phyloP scores from a whole-genome alignment of 306 rosid genomes.

The Rosa rugosa region DNA sequence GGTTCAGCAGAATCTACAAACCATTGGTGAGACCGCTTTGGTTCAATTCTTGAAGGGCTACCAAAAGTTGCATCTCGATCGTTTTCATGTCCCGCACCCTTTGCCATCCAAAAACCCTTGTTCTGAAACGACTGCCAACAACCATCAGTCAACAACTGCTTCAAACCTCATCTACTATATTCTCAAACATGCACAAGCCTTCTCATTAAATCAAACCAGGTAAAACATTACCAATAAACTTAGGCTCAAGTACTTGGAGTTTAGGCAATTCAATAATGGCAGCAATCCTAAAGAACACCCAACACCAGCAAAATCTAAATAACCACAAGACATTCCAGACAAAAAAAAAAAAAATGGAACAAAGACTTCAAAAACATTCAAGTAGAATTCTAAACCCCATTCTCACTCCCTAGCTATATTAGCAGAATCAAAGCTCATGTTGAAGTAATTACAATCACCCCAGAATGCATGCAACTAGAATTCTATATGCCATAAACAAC shows the following conservation, averaged over 20 bases:
- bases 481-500: background rate
- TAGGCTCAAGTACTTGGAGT: too few relatives aligned
- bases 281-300: background rate
- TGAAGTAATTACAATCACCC: background rate
- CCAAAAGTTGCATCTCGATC: conserved; percentile 48
- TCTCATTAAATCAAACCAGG: background rate
- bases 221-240: background rate
- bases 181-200: background rate
- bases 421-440: background rate
- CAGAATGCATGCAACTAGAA: background rate
- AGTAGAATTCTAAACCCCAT: background rate
- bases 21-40: conserved; percentile 77
- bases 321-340: background rate
- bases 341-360: background rate
- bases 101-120: conserved; percentile 68
- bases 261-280: background rate
- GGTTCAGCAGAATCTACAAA: conserved; percentile 62
- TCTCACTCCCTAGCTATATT: background rate
- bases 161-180: background rate
- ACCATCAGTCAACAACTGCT: conserved; percentile 5
- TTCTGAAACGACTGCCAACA: conserved; percentile 52
- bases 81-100: conserved; percentile 50
- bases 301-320: too few relatives aligned
- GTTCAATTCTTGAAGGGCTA: conserved; percentile 57
- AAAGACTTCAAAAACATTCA: background rate